Percentiles rank a stretch among this genome's conserved stretches.
Conservation (phyloP, 1,139 yeast species). For the Pneumocystis carinii region DNA sequence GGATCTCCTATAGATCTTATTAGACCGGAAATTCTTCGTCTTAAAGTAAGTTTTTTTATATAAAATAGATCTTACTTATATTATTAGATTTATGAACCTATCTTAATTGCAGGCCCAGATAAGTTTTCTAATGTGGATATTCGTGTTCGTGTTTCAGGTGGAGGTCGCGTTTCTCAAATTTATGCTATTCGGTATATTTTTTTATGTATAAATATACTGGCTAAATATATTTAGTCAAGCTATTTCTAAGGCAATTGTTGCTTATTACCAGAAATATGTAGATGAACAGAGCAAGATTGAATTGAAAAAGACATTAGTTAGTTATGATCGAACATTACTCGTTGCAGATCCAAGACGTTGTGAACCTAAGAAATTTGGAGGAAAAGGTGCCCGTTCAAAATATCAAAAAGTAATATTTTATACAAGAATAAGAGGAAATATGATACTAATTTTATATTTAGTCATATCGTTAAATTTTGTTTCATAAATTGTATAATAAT, state of each 20-base stretch:
- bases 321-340: conserved; percentile 98
- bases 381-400: not conserved
- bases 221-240: conserved; percentile 90
- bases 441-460: not conserved
- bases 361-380: conserved; percentile 82
- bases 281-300: conserved; percentile 99
- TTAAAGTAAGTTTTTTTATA: conserved; percentile 38
- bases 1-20: conserved; percentile 98
- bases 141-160: conserved; percentile 98
- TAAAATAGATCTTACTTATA: not conserved
- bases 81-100: conserved; percentile 82
- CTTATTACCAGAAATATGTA: conserved; percentile 98
- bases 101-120: conserved; percentile 95
- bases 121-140: conserved; percentile 96
- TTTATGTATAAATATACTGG: not conserved
- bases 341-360: conserved; percentile 99
- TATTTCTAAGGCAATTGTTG: conserved; percentile 97
- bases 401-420: not conserved
- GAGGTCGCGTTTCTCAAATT: conserved; percentile 99
- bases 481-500: no score
- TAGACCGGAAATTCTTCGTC: conserved; percentile 96
- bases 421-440: no score
- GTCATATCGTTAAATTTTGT: not conserved
- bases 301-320: conserved; percentile 91
- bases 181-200: conserved; percentile 27